Base-by-base conservation (phyloP, 176 grass and related monocot species). In the Oryza nivara region DNA sequence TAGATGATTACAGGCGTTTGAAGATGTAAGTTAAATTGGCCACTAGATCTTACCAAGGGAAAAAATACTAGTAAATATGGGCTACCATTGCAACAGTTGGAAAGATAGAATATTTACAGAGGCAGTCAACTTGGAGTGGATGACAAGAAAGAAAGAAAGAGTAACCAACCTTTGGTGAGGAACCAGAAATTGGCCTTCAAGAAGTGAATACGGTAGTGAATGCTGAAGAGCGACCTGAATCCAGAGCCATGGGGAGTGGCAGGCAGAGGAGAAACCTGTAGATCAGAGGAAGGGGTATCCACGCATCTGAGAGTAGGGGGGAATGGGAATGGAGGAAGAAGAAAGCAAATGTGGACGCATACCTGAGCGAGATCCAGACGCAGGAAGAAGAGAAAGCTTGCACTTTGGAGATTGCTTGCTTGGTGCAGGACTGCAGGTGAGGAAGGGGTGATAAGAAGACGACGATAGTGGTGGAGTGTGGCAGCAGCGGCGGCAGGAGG, bases 401-500 rank as follows among this genome's bases (percentile, higher is more conserved):
- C 58, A 51, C 54, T 72, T 72, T 72, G 68, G 51, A 72, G 81
- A 74, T 83, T 58, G 54, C 17, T 23, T 63, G 58, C 7, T 61
- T 36, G 56, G 34, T 34, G 34, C 34, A 3, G 34, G 3, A 34
- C 19, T n/a, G 58, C 58, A 61, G 60, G 16, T 66, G 34, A 35
- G 34, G 34, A 4, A 4, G 17, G 81, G 81, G 72, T 5, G 43
- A 73, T 25, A 65, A 83, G 58, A 65, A 74, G 58, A 23, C 5
- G 71, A 40, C 38, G 38, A 40, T 40, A 7, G 38, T 40, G 38
- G 38, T 40, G 38, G 38, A 41, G 71, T 58, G 54, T 2, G 19
- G 17, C 10, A 3, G 38, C 38, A 40, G 38, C 7, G 38, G 45
- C 22, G 20, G 72, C 45, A 75, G 82, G 72, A 74, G 43, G 67